phyloP scores from a whole-genome alignment of 768 basidiomycete species.

The Mycena chlorophos region DNA sequence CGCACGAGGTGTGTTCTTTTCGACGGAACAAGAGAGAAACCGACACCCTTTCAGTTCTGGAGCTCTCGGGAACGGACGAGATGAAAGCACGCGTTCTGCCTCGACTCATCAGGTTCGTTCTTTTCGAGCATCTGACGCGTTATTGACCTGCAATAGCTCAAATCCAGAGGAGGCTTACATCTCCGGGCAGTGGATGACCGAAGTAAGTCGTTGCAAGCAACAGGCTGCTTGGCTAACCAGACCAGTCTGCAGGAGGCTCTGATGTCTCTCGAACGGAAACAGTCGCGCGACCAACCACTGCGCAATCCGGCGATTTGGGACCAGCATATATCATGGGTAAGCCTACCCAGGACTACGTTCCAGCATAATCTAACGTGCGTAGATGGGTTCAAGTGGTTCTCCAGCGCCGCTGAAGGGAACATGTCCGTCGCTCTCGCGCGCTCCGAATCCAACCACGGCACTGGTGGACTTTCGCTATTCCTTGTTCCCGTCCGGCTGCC shows the following conservation, averaged over 20 bases:
- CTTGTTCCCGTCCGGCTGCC: conserved; percentile 66
- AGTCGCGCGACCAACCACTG: conserved; percentile 41
- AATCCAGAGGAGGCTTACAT: conserved; percentile 64
- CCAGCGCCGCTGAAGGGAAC: conserved; percentile 77
- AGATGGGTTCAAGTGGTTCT: conserved; percentile 83
- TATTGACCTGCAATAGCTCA: conserved; percentile 41
- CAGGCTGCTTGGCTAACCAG: conserved; percentile 26
- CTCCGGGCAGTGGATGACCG: conserved; percentile 86
- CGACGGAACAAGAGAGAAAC: neutral
- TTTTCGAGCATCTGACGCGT: neutral
- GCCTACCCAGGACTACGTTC: neutral
- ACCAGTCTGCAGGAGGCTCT: conserved; percentile 71
- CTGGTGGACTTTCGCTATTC: conserved; percentile 72
- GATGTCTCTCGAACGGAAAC: conserved; percentile 78
- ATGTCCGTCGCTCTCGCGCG: conserved; percentile 73
- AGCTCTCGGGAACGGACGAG: conserved; percentile 58
- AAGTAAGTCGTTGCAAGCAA: conserved; percentile 39
- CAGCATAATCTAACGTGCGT: neutral
- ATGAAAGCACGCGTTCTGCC: conserved; percentile 62
- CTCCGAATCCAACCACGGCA: conserved; percentile 60
- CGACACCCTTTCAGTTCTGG: conserved; percentile 45
- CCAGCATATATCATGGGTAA: conserved; percentile 48
- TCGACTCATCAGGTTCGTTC: conserved; percentile 46
- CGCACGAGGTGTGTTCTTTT: conserved; percentile 48
- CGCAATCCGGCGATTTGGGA: conserved; percentile 13